Evolutionary conservation across 2,329 filamentous ascomycete species (phyloP), one percentile per base, ranked within the genome.

Genomic region (Neurospora sp.): DNA sequence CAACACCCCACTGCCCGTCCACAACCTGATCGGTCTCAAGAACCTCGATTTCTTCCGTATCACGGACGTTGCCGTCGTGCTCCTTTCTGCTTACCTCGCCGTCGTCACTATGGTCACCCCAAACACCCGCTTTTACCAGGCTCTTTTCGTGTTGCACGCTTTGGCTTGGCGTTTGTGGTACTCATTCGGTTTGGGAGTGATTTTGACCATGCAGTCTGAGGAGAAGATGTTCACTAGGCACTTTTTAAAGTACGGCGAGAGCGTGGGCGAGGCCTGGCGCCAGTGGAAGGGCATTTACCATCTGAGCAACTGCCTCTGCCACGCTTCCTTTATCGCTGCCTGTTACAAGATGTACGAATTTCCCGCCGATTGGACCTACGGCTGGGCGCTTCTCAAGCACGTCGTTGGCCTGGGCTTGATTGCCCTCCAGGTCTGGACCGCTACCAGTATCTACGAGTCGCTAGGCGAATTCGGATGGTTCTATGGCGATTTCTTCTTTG

Each of bases 391-490:
- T 28, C 86, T 99, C 71, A 91, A 93, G 78, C 96, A 98, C 77
- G 92, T 97, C 36, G 78, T 98, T 40, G 96, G 96, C 62, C 84
- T 87, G 67, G 88, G 91, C 68, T 84, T 98, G 73, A 89, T 98
- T 71, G 89, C 91, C 11, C 85, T 99, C 68, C 96, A 99, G 77
- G 81, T 96, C 19, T 99, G 96, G 96, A 97, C 94, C 1, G 91
- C 93, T 1, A 84, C 92, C 73, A 97, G 93, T 79, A 94, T 98
- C 74, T 97, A 98, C 79, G 93, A 97, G 68, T 96, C 93, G 1
- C 88, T 99, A 0, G 96, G 96, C 70, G 96, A 99, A 78, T 99
- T 98, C 77, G 96, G 96, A 76, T 99, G 95, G 95, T 98, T 98
- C 84, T 98, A 94, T 77, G 96, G 96, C 19, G 96, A 99, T 79